Evolutionary conservation across 371 early-diverging fungal genomes (phyloP).

Genomic region (Synchytrium microbalum): DNA sequence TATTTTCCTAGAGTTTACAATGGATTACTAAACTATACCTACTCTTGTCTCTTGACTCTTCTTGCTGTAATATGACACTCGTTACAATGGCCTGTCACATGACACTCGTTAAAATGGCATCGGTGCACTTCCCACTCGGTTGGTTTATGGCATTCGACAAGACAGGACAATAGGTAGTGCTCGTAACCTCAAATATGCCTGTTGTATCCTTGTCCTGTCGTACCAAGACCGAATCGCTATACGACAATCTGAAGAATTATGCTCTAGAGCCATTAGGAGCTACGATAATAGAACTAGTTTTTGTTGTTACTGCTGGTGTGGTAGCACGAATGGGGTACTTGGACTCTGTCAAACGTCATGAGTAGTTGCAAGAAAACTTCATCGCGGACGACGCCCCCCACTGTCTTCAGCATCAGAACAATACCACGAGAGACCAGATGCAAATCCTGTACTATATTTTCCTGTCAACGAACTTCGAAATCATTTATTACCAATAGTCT

Average conservation of each 20-base stretch:
- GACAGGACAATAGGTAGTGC: conserved; percentile 9
- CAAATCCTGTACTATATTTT: conserved; percentile 33
- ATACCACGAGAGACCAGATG: conserved; percentile 18
- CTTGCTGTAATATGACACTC: too few relatives aligned
- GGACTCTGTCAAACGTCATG: conserved; percentile 16
- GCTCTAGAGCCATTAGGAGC: conserved; percentile 12
- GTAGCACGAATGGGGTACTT: conserved; percentile 5
- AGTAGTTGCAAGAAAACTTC: too few relatives aligned
- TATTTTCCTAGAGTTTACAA: too few relatives aligned
- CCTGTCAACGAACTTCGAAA: conserved; percentile 26
- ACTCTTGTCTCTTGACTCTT: too few relatives aligned
- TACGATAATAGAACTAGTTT: conserved; percentile 9
- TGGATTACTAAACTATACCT: too few relatives aligned
- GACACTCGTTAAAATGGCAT: too few relatives aligned
- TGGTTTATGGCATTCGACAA: conserved; percentile 6
- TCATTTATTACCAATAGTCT: conserved; percentile 19
- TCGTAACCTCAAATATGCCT: conserved; percentile 20
- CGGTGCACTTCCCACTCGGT: too few relatives aligned
- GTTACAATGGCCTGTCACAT: too few relatives aligned
- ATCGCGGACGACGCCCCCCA: conserved; percentile 31
- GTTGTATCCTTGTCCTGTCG: conserved; percentile 25
- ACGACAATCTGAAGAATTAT: conserved; percentile 13
- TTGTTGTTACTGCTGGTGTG: background rate
- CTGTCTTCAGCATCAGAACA: conserved; percentile 26
- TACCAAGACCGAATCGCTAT: conserved; percentile 14